Evolutionary conservation across 306 rosid species (phyloP).

Genomic region (Carpinus fangiana): DNA sequence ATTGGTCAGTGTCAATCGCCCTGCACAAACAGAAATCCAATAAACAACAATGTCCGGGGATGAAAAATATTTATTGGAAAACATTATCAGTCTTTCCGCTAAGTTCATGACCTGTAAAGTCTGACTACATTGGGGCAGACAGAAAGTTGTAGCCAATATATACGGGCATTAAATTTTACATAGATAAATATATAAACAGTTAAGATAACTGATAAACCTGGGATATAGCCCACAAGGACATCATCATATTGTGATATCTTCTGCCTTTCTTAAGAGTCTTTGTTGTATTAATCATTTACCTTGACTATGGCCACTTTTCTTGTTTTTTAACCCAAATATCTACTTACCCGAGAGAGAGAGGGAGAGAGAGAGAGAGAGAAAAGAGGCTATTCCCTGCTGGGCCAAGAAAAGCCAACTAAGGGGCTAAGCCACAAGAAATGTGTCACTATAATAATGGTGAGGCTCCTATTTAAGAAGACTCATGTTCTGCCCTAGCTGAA

Average conservation of each 20-base stretch:
- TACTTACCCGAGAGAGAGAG: background rate
- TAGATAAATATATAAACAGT: background rate
- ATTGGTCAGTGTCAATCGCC: conserved; percentile 82
- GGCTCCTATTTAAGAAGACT: background rate
- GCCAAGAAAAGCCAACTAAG: background rate
- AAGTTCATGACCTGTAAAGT: background rate
- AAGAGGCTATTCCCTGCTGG: background rate
- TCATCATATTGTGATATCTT: background rate
- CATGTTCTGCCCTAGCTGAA: background rate
- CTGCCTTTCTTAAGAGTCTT: background rate
- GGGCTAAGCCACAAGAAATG: conserved; percentile 5
- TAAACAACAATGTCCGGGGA: background rate
- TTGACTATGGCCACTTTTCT: background rate
- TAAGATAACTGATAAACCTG: background rate
- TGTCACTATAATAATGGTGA: background rate
- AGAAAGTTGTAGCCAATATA: background rate
- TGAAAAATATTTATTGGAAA: background rate
- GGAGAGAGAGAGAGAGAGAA: background rate
- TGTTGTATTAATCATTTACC: background rate
- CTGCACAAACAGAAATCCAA: conserved; percentile 45
- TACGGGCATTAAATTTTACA: background rate
- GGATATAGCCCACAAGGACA: background rate
- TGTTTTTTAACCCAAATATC: background rate
- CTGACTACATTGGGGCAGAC: background rate
- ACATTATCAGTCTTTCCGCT: background rate